Conservation (phyloP, 2,329 filamentous ascomycete species). For the Hypoxylon rubiginosum region DNA sequence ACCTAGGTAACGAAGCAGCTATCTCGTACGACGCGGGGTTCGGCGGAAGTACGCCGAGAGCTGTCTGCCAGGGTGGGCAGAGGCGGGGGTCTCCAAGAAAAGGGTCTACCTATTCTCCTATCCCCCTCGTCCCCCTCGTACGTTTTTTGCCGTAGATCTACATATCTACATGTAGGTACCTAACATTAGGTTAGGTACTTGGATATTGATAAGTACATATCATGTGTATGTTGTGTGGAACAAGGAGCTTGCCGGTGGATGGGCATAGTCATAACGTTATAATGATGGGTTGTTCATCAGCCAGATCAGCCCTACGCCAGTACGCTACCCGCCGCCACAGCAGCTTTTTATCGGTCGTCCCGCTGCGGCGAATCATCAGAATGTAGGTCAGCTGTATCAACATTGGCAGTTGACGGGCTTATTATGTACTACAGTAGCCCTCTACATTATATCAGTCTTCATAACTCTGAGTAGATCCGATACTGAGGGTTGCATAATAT, state of each 20-base stretch:
- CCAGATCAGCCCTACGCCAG: neutral
- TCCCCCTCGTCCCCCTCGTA: neutral
- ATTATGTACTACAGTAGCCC: neutral
- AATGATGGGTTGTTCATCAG: neutral
- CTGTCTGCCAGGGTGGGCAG: slow-evolving; percentile 6
- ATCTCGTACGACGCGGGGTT: slow-evolving; percentile 15
- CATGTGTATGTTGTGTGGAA: no score
- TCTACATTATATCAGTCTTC: no score
- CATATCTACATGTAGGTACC: neutral
- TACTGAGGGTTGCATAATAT: neutral
- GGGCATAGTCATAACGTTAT: neutral
- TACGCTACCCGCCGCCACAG: neutral
- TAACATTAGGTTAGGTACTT: no score
- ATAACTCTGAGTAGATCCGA: neutral
- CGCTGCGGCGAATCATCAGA: neutral
- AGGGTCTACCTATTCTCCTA: neutral
- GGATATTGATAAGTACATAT: no score
- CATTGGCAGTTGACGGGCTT: slow-evolving; percentile 1
- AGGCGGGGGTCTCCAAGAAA: slow-evolving; percentile 8
- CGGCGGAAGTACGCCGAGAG: slow-evolving; percentile 21
- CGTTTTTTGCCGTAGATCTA: slow-evolving; percentile 3
- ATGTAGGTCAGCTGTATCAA: neutral
- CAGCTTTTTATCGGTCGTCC: neutral
- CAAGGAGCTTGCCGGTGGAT: neutral
- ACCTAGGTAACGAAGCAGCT: neutral